Base-by-base conservation (phyloP, 768 basidiomycete species). In the Termitomyces sp. region DNA sequence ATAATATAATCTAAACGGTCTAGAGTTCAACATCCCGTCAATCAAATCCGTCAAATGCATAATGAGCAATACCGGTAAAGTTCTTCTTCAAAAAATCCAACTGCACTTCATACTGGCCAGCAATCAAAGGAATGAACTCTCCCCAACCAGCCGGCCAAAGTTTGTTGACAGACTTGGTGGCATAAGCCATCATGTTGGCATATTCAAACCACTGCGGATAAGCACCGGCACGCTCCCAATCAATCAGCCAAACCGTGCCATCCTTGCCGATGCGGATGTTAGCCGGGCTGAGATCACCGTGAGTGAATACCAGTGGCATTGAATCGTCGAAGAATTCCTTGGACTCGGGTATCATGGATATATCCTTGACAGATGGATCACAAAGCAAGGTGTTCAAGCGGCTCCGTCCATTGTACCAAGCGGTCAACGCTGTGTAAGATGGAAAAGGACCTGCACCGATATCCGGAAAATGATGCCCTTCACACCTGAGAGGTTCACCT, bases 371-470 rank as follows among this genome's bases (percentile, higher is more conserved):
- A 12, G 55, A 25, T 15, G 48, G 36, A n/a, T 45, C 15, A 32
- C 25, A 14, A 37, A 58, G 52, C 11, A 59, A 8, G 31, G 38
- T 45, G 20, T 55, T 57, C 42, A 63, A 46, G 20, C 62, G 54
- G 29, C 61, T 50, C 17, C 62, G 60, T 25, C 54, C 42, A 45
- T 68, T 63, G 60, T 62, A 73, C 69, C 70, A 71, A 1, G 59
- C 62, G 2, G 68, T 55, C 59, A 73, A 61, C 9, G 68, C 71
- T 6, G 53, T 51, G 55, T 73, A 73, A 2, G 73, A 66, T 4
- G 52, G 32, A 56, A 73, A 74, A 8, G 73, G 73, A 17, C 73
- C 73, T 10, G 63, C 68, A 42, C 70, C 71, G 36, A 60, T 60
- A 40, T 68, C 68, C 2, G 67, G 60, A 50, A 71, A 71, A 63